Percentiles rank a stretch among this genome's conserved stretches.
Evolutionary conservation across 345 rosid species (phyloP).

Genomic region (Rhizophora mangle): DNA sequence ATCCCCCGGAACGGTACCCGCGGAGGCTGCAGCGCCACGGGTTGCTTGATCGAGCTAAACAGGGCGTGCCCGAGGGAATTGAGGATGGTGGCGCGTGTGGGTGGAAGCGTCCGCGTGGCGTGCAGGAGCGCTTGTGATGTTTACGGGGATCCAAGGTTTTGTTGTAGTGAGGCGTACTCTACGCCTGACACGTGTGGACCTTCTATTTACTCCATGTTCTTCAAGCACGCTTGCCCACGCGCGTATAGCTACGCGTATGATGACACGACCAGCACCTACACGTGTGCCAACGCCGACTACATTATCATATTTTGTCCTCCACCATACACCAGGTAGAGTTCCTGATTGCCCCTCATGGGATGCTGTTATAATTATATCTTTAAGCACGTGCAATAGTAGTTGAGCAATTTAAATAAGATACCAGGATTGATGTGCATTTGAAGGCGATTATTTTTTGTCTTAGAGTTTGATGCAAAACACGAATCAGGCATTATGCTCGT

Average conservation of each 20-base stretch:
- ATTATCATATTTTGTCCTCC: constrained; percentile 75
- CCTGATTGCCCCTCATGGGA: background rate
- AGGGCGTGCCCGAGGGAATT: constrained; percentile 68
- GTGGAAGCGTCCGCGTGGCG: constrained; percentile 33
- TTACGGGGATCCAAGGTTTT: constrained; percentile 61
- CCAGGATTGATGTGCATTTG: background rate
- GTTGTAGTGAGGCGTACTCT: constrained; percentile 68
- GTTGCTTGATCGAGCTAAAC: constrained; percentile 80
- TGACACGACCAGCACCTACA: constrained; percentile 82
- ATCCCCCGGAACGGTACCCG: constrained; percentile 42
- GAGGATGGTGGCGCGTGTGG: constrained; percentile 36
- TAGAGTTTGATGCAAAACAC: too few species aligned
- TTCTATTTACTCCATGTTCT: constrained; percentile 55
- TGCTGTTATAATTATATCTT: background rate
- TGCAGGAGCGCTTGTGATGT: constrained; percentile 96
- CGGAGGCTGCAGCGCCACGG: constrained; percentile 78
- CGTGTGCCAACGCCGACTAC: constrained; percentile 68
- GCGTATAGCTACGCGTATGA: constrained; percentile 91
- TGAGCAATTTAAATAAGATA: background rate
- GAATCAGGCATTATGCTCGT: too few species aligned
- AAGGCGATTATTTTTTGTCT: background rate
- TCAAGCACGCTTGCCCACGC: constrained; percentile 86
- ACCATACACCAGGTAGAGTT: constrained; percentile 72
- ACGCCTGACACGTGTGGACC: constrained; percentile 85
- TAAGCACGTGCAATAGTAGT: background rate